Evolutionary conservation across 352 stramenopile species (phyloP), one percentile per base, ranked within the genome.

Genomic region (Pseudoperonospora humuli): DNA sequence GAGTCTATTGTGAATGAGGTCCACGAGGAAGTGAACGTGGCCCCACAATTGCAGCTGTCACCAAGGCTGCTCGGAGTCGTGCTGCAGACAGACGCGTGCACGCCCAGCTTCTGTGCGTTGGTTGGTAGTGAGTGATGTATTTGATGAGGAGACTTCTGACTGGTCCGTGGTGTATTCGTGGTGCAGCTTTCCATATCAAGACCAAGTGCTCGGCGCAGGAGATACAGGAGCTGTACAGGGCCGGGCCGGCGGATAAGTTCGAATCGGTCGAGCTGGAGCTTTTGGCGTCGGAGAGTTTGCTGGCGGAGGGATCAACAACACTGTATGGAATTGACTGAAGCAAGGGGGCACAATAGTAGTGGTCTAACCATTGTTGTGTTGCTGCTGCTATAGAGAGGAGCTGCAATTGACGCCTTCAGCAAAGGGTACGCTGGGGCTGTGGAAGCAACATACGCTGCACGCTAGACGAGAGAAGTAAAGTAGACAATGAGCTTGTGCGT

Each of bases 21-120:
- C 17, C 56, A 86, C 25, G 81, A 93, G 32, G 81, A 93, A 39
- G 69, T 90, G 48, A 93, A 93, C 33, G 24, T 93, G 20, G 15
- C 56, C 0, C 45, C 40, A 7, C 13, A 35, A n/a, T 45, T 69
- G 17, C 51, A 78, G 37, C 55, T 78, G 11, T 44, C 57, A 11
- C 80, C 77, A 6, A 31, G 68, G 57, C 57, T 93, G 36, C 59
- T 93, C 0, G 81, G 81, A 5, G 57, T 93, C 26, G 77, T 89
- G 39, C 48, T 74, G 19, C 81, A 93, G 50, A 63, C 59, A 0
- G 59, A 74, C n/a, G 75, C 74, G 3, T 67, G 66, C 41, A 93
- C 81, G 10, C 81, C 81, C 9, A 90, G 81, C 32, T 88, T 90
- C 49, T 70, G 77, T 93, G 44, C 44, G 64, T 60, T 35, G 10